Percentiles rank a stretch among this genome's conserved stretches.
These are phyloP conservation scores for Falciphora oryzae DNA, from an alignment of 2,329 filamentous ascomycete species.

Conservation along the genomic window DNA sequence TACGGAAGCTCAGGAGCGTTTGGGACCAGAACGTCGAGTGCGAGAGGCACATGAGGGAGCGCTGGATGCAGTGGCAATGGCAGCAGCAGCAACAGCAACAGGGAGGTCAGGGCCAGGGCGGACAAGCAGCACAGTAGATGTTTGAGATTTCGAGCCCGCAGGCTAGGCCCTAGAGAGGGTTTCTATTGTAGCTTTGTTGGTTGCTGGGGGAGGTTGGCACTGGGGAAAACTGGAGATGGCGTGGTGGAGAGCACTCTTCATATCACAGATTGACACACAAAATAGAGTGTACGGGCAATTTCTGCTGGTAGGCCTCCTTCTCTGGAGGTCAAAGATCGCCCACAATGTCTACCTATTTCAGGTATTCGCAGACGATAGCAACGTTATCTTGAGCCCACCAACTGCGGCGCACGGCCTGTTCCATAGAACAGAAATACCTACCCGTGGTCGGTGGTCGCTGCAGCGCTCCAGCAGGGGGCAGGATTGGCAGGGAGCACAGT, in stretches of 20 bases:
- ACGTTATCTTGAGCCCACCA: neutral
- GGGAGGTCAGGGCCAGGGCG: neutral
- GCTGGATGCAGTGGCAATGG: slow-evolving; percentile 9
- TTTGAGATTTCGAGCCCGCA: too few relatives aligned
- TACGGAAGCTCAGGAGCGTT: slow-evolving; percentile 58
- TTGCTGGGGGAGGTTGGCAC: too few relatives aligned
- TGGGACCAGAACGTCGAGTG: slow-evolving; percentile 52
- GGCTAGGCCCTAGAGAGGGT: too few relatives aligned
- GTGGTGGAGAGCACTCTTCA: neutral
- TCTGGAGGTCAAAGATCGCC: neutral
- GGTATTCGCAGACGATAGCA: too few relatives aligned
- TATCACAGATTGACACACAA: neutral
- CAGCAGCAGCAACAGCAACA: slow-evolving; percentile 6
- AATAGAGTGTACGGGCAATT: neutral
- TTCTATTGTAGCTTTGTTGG: too few relatives aligned
- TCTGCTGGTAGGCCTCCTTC: neutral
- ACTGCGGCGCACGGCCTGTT: neutral
- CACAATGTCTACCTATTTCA: neutral
- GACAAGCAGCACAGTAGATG: neutral
- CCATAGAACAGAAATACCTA: neutral
- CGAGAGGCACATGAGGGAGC: slow-evolving; percentile 33
- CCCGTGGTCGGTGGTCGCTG: neutral
- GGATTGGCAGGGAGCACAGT: neutral
- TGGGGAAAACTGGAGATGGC: neutral
- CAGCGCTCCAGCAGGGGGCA: neutral